Conservation (phyloP, 257 asterid genomes). For the Henckelia pumila region DNA sequence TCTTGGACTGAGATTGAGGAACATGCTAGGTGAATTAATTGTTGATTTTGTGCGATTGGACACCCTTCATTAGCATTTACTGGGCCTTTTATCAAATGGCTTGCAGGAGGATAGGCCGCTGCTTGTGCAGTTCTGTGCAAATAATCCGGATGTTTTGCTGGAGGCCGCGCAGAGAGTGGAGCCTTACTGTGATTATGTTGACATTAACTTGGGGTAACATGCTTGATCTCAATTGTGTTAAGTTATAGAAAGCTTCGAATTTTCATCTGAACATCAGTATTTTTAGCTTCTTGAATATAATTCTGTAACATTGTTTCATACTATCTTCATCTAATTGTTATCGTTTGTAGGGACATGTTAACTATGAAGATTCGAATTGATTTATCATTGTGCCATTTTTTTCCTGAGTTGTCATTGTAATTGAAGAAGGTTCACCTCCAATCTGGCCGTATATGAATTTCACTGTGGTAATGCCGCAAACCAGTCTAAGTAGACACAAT, state of each 20-base stretch:
- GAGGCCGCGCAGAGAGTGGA: constrained; percentile 89
- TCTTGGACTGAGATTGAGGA: not conserved
- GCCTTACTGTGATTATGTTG: constrained; percentile 81
- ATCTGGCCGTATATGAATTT: too few species aligned
- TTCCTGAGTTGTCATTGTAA: not conserved
- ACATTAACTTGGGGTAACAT: constrained; percentile 84
- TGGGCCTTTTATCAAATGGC: constrained; percentile 21
- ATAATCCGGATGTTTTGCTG: constrained; percentile 79
- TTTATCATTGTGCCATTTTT: not conserved
- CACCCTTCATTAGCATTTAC: not conserved
- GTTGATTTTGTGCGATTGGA: not conserved
- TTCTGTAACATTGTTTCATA: not conserved
- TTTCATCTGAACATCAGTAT: not conserved
- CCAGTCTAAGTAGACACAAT: not conserved
- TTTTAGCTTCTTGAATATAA: not conserved
- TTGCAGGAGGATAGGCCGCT: constrained; percentile 88
- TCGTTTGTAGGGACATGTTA: not conserved
- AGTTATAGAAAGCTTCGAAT: not conserved
- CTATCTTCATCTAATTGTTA: not conserved
- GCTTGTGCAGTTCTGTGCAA: constrained; percentile 96
- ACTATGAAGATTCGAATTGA: not conserved
- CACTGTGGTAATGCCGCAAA: not conserved
- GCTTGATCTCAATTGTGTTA: constrained; percentile 8
- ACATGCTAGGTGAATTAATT: not conserved
- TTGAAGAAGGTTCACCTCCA: not conserved